These are phyloP conservation scores for Macrophomina pseudophaseolina DNA, from an alignment of 2,329 filamentous ascomycete species.

Conservation along the genomic window DNA sequence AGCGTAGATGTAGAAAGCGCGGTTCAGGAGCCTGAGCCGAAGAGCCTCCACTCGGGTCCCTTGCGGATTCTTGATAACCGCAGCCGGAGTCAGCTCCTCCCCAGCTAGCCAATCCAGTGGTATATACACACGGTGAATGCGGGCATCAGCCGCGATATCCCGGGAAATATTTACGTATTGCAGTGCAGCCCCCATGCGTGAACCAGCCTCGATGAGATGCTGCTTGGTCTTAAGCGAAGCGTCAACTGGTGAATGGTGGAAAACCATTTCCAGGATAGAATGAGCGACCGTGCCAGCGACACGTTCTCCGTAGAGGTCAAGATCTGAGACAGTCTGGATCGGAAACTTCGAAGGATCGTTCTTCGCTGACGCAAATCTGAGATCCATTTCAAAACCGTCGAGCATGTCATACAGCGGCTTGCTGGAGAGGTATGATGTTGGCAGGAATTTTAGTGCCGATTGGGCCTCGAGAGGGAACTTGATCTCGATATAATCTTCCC, in stretches of 20 bases:
- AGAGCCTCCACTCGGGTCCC: slow-evolving; percentile 56
- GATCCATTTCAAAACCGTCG: slow-evolving; percentile 71
- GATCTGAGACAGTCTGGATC: slow-evolving; percentile 62
- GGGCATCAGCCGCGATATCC: slow-evolving; percentile 71
- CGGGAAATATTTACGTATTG: slow-evolving; percentile 79
- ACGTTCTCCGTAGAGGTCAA: slow-evolving; percentile 67
- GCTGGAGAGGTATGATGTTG: slow-evolving; percentile 60
- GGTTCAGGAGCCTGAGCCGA: slow-evolving; percentile 60
- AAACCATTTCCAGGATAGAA: slow-evolving; percentile 69
- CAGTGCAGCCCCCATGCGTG: slow-evolving; percentile 73
- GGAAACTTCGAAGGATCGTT: slow-evolving; percentile 50
- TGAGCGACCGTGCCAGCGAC: slow-evolving; percentile 76
- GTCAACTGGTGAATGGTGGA: slow-evolving; percentile 54
- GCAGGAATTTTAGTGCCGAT: slow-evolving; percentile 65
- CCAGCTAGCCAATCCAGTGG: slow-evolving; percentile 68
- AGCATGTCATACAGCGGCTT: slow-evolving; percentile 68
- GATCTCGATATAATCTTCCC: slow-evolving; percentile 45
- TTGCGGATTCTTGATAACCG: slow-evolving; percentile 60
- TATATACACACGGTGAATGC: slow-evolving; percentile 70
- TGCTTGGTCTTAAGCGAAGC: slow-evolving; percentile 39
- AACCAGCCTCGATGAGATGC: slow-evolving; percentile 61
- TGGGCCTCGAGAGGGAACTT: slow-evolving; percentile 60
- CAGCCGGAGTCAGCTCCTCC: slow-evolving; percentile 58
- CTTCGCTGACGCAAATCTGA: slow-evolving; percentile 55
- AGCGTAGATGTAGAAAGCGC: slow-evolving; percentile 66